phyloP scores from a whole-genome alignment of 495 filamentous ascomycete genomes.

The Lophiotrema nucula region DNA sequence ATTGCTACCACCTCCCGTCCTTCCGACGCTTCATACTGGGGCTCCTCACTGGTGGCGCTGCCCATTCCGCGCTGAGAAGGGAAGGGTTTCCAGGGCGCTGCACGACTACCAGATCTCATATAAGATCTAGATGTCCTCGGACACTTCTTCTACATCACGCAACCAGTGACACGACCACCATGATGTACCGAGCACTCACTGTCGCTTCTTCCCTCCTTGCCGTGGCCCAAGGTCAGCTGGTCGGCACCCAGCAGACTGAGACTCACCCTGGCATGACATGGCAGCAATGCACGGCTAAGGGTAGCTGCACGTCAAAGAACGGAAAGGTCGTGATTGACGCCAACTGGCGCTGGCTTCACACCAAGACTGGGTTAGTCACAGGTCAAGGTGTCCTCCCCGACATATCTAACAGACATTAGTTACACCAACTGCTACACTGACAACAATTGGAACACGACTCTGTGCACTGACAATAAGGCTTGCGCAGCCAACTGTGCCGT shows the following conservation, averaged over 20 bases:
- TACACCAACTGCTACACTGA: constrained; percentile 46
- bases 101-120: neutral
- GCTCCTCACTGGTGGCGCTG: neutral
- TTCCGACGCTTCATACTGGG: neutral
- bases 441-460: constrained; percentile 38
- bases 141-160: neutral
- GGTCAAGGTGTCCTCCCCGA: neutral
- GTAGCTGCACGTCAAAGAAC: constrained; percentile 48
- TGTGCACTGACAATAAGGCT: constrained; percentile 40
- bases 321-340: constrained; percentile 54
- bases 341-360: constrained; percentile 44
- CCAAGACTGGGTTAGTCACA: constrained; percentile 31
- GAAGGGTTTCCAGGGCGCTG: neutral
- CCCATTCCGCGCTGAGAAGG: neutral
- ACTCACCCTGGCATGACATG: constrained; percentile 52
- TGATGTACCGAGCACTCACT: constrained; percentile 24
- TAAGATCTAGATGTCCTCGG: constrained; percentile 2
- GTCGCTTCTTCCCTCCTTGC: constrained; percentile 26
- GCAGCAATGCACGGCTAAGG: constrained; percentile 50
- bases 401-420: constrained; percentile 6
- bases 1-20: constrained; percentile 3
- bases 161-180: constrained; percentile 1
- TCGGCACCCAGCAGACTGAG: constrained; percentile 45
- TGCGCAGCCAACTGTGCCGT: constrained; percentile 45
- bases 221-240: constrained; percentile 31